A percentile compares a stretch with the other conserved stretches of the same genome.
Evolutionary conservation across 2,329 filamentous ascomycete species (phyloP).

Genomic region (Pleurostoma richardsiae): DNA sequence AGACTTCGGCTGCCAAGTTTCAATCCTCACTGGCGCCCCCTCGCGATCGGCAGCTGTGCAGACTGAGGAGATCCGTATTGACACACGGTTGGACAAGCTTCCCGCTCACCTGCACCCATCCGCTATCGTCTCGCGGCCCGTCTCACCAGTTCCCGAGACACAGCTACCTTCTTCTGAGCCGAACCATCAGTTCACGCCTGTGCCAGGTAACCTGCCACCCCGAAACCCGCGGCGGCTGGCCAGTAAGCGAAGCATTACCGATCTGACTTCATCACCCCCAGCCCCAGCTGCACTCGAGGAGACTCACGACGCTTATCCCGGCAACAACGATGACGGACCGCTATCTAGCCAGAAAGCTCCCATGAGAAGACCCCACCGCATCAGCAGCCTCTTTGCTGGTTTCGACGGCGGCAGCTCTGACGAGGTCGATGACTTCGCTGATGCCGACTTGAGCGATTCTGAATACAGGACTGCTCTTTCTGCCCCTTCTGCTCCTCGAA

Average conservation of each 20-base stretch:
- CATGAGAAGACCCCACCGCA: conserved; percentile 65
- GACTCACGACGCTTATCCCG: conserved; percentile 64
- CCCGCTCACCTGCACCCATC: conserved; percentile 77
- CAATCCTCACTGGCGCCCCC: conserved; percentile 41
- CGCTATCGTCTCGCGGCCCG: conserved; percentile 58
- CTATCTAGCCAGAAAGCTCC: conserved; percentile 55
- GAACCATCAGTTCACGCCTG: conserved; percentile 39
- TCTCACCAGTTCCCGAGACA: conserved; percentile 39
- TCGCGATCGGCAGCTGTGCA: conserved; percentile 60
- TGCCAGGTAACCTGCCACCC: conserved; percentile 50
- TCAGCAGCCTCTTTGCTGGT: conserved; percentile 82
- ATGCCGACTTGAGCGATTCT: conserved; percentile 58
- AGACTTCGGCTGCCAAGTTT: conserved; percentile 77
- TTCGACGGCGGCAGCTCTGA: conserved; percentile 71
- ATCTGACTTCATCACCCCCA: conserved; percentile 46
- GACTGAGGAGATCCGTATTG: conserved; percentile 86
- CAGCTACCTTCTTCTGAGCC: conserved; percentile 26
- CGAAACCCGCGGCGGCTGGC: conserved; percentile 55
- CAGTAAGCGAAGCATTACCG: conserved; percentile 37
- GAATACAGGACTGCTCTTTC: conserved; percentile 64
- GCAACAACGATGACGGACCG: conserved; percentile 76
- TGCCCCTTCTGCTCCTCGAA: conserved; percentile 49
- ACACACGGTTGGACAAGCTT: conserved; percentile 68
- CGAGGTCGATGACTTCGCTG: conserved; percentile 58
- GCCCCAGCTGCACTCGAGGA: conserved; percentile 24